Percentiles rank a stretch among this genome's conserved stretches.
phyloP scores from a whole-genome alignment of 192 early-diverging fungal genomes.

The Coemansia sp. region DNA sequence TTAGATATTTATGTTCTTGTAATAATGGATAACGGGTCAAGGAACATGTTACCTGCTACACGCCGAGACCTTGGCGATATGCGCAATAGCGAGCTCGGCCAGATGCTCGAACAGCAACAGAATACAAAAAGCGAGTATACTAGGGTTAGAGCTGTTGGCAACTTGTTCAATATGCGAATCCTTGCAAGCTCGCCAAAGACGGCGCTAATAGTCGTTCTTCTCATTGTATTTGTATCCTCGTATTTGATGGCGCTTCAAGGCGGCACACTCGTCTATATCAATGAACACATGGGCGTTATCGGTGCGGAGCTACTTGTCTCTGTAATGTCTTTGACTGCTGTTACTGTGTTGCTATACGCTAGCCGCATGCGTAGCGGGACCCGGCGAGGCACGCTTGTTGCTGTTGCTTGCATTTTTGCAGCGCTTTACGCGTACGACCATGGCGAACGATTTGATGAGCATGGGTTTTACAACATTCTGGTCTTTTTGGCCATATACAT shows the following conservation, averaged over 20 bases:
- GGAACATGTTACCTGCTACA: background rate
- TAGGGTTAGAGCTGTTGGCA: background rate
- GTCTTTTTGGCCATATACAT: slow-evolving; percentile 59
- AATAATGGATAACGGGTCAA: background rate
- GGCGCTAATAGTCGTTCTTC: background rate
- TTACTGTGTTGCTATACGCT: slow-evolving; percentile 50
- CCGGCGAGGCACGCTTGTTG: slow-evolving; percentile 15
- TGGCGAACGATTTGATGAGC: slow-evolving; percentile 60
- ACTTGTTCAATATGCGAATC: background rate
- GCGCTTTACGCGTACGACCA: slow-evolving; percentile 59
- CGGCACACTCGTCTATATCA: slow-evolving; percentile 57
- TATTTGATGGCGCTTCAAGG: slow-evolving; percentile 45
- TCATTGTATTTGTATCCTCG: background rate
- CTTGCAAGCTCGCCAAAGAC: slow-evolving; percentile 16
- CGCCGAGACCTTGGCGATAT: background rate
- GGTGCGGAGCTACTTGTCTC: slow-evolving; percentile 54
- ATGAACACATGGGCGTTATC: slow-evolving; percentile 53
- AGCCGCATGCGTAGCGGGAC: slow-evolving; percentile 40
- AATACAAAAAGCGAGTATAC: background rate
- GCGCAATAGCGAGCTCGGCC: background rate
- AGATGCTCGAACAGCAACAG: background rate
- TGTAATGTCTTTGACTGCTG: slow-evolving; percentile 43
- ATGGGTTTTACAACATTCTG: slow-evolving; percentile 62
- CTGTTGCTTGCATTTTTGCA: slow-evolving; percentile 12
- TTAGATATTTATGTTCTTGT: background rate